Base-by-base conservation (phyloP, 2,329 filamentous ascomycete species). In the Xylariaceae sp. region DNA sequence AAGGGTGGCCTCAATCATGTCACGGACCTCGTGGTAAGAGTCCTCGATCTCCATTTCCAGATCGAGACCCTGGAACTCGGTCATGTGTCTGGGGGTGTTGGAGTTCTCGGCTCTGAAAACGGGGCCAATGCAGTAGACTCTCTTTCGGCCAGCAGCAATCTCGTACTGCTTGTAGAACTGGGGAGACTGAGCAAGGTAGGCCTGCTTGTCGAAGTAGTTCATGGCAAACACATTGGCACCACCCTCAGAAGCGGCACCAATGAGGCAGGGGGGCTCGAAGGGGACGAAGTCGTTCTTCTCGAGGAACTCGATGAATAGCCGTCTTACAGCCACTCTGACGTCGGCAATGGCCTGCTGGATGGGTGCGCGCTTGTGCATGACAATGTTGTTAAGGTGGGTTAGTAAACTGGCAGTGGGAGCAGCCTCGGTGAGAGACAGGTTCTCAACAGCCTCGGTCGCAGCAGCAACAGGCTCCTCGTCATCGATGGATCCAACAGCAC, bases 161-260 rank as follows among this genome's bases (percentile, higher is more conserved):
- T 92, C 86, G 74, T 89, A 86, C 72, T 95, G 90, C 80, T 95
- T 94, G 77, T 93, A 92, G 68, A 94, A 88, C 71, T 94, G 90
- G 4, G 90, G 90, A 4, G 85, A 88, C 73, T 92, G 89, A 4
- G 90, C 90, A 17, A 94, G 80, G 72, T 80, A 94, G 1, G 91
- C 93, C 65, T 88, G 84, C 70, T 88, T 85, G 66, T 88, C 90
- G 74, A 97, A 97, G 77, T 97, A 97, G 49, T 88, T 87, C 67
- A 97, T 80, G 68, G 88, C 82, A 75, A 99, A 97, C 47, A 97
- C 93, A 72, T 93, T 95, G 66, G 87, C 87, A 65, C 94, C 94
- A 69, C 94, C 93, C 77, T 99, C 94, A 3, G 91, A 94, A 3
- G 94, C 89, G 11, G 93, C 89, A 53, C 88, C 92, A 57, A 96